These are phyloP conservation scores for Trametopsis cervina DNA, from an alignment of 768 basidiomycete genomes.

Conservation along the genomic window DNA sequence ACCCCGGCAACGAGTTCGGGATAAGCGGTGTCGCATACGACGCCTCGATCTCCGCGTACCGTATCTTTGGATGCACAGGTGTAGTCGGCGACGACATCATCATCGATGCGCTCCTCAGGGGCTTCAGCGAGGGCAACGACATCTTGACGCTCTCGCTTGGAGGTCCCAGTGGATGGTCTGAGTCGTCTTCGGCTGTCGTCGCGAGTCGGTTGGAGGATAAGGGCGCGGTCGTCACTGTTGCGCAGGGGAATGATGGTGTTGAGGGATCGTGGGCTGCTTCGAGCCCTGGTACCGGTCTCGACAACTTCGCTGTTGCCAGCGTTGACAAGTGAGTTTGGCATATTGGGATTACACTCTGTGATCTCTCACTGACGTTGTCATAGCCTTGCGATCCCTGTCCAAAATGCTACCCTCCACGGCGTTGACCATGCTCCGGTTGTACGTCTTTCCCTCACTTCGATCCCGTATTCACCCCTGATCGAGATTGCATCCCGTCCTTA, in stretches of 20 bases:
- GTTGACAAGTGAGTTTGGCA: constrained; percentile 34
- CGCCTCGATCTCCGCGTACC: constrained; percentile 44
- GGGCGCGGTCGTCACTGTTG: constrained; percentile 55
- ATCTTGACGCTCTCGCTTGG: constrained; percentile 60
- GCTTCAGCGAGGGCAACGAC: constrained; percentile 44
- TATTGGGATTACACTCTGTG: background rate
- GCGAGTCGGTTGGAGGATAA: constrained; percentile 46
- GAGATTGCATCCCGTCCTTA: background rate
- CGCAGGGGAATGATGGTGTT: constrained; percentile 33
- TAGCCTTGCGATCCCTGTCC: constrained; percentile 43
- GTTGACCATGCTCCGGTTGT: constrained; percentile 37
- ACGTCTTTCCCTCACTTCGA: background rate
- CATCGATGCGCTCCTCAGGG: constrained; percentile 43
- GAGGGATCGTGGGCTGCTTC: constrained; percentile 57
- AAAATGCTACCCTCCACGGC: constrained; percentile 46
- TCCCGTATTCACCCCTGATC: background rate
- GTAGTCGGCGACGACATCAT: constrained; percentile 41
- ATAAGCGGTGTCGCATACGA: constrained; percentile 64
- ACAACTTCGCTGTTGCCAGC: constrained; percentile 49
- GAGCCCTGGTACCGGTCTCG: constrained; percentile 41
- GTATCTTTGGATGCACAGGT: constrained; percentile 55
- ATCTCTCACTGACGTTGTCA: background rate
- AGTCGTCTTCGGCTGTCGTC: constrained; percentile 43
- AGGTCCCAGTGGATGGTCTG: constrained; percentile 55
- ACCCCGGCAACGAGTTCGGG: constrained; percentile 51